Evolutionary conservation across 1,284 basidiomycete species (phyloP), one percentile per base, ranked within the genome.

Genomic region (Stygiomarasmius scandens): DNA sequence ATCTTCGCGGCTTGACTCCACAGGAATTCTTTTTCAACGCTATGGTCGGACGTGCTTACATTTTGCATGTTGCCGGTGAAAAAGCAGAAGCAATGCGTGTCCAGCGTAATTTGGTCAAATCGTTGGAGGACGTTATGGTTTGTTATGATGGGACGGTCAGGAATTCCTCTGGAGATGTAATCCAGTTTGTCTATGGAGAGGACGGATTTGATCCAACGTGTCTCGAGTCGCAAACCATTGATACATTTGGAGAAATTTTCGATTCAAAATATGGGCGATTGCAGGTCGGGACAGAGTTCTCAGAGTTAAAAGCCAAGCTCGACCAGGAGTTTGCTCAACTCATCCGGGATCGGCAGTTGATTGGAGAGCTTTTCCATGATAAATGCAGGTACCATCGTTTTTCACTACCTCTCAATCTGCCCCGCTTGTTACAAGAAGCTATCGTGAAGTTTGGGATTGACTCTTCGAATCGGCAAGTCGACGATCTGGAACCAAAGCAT

Each of bases 21-120:
- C 96, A 98, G 67, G 96, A 99, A 71, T 99, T 96, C 83, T 99
- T 99, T 84, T 99, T 99, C 87, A 97, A 99, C 76, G 97, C 97
- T 55, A 99, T 99, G 96, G 96, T 96, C 67, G 96, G 97, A 79
- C 90, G 96, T 68, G 97, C 99, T 74, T 97, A 96, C 83, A 77
- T 99, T 54, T 98, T 99, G 67, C 96, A 99, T 83, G 99, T 97
- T 1, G 96, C 96, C 27, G 96, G 99, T 76, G 99, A 99, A 80
- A 99, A 97, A 8, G 97, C 96, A 51, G 97, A 99, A 77, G 99
- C 96, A 0, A 97, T 97, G 67, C 99, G 99, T 74, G 99, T 99
- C 67, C 97, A 99, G 74, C 92, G 96, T 68, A 92, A 96, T 63
- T 80, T 99, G 61, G 96, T 99, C 67, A 99, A 99, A 77, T 96